A percentile compares a stretch with the other conserved stretches of the same genome.
These are phyloP conservation scores for Poteriospumella lacustris DNA, from an alignment of 108 stramenopile genomes.

Conservation along the genomic window DNA sequence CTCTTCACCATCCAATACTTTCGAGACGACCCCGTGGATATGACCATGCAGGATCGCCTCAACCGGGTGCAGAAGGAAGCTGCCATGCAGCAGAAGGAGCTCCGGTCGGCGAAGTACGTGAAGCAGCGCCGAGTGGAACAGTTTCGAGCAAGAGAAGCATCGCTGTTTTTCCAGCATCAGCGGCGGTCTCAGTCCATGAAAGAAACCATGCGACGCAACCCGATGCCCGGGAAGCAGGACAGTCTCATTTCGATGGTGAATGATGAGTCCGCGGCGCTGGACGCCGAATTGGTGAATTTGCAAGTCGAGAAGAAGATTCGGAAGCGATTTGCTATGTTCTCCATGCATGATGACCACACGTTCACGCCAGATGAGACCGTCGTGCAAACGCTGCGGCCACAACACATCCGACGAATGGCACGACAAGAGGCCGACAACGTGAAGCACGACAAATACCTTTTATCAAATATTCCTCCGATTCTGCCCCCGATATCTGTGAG, in stretches of 20 bases:
- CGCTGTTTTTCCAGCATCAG: not conserved
- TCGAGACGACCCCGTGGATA: not conserved
- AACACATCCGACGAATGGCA: too few relatives aligned
- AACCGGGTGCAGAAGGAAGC: not conserved
- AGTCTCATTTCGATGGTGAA: not conserved
- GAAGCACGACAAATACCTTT: not conserved
- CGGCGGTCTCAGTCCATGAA: not conserved
- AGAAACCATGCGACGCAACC: not conserved
- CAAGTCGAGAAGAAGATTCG: not conserved
- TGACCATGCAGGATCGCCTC: not conserved
- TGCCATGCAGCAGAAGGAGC: not conserved
- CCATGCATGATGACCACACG: not conserved
- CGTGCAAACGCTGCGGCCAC: not conserved
- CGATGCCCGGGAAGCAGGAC: too few relatives aligned
- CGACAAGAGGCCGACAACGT: not conserved
- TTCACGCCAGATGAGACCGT: not conserved
- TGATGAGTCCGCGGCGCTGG: not conserved
- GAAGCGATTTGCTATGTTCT: not conserved
- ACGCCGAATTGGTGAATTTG: not conserved
- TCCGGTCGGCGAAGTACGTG: not conserved
- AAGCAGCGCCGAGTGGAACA: not conserved
- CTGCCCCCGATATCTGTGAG: not conserved
- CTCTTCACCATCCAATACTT: conserved; percentile 1
- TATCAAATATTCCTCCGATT: not conserved
- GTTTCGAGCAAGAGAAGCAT: not conserved